Conservation (phyloP, 495 filamentous ascomycete genomes). For the Cercophora scortea region DNA sequence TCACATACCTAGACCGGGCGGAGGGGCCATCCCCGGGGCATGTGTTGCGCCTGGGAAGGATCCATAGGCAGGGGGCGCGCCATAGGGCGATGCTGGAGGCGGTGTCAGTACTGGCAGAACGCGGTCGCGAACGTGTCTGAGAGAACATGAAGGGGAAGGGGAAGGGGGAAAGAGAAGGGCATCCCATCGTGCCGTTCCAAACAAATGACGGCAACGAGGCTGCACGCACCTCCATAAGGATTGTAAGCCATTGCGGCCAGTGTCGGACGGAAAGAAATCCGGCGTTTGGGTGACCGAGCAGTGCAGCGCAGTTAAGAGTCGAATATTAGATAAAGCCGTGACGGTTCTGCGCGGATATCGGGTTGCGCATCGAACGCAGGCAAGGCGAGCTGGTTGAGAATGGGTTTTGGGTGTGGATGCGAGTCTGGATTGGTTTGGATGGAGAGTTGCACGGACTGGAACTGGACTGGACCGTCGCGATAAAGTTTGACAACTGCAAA, state of each 20-base stretch:
- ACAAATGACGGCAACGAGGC: neutral
- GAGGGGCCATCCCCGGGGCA: constrained; percentile 60
- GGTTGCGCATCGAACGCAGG: no score
- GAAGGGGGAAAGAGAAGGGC: no score
- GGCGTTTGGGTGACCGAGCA: neutral
- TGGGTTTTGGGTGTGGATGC: no score
- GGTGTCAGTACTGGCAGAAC: constrained; percentile 8
- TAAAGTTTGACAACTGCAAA: no score
- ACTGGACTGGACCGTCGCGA: no score
- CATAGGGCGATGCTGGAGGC: constrained; percentile 47
- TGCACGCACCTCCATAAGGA: constrained; percentile 63
- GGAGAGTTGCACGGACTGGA: no score
- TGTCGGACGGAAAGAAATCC: neutral
- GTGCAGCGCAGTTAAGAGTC: neutral
- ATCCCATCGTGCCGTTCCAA: no score
- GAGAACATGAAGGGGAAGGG: no score
- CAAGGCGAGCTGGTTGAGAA: no score
- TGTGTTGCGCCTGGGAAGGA: constrained; percentile 58
- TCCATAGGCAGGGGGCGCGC: constrained; percentile 63
- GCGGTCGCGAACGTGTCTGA: neutral
- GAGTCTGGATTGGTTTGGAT: no score
- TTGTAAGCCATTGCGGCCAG: constrained; percentile 57
- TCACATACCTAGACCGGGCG: constrained; percentile 78
- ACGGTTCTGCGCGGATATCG: no score
- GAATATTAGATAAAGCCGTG: no score